Evolutionary conservation across 331 rosid genomes (phyloP).

Genomic region (Phaseolus coccineus): DNA sequence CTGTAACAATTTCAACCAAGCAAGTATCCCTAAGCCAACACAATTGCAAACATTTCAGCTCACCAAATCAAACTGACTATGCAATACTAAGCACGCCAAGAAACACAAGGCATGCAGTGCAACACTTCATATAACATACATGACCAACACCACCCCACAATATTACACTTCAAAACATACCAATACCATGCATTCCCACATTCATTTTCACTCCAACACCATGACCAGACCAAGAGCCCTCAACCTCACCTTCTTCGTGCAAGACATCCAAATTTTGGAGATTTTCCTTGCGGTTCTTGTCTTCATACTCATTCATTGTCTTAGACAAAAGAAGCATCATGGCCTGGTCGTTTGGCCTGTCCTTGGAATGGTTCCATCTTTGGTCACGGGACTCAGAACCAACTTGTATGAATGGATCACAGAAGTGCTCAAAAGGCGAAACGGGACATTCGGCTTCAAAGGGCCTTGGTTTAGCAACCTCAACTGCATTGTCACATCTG

Average conservation of each 20-base stretch:
- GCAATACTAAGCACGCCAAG: constrained; percentile 48
- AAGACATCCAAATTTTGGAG: constrained; percentile 64
- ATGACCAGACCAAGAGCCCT: constrained; percentile 47
- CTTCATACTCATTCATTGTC: constrained; percentile 66
- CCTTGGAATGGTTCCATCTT: constrained; percentile 88
- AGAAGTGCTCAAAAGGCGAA: constrained; percentile 50
- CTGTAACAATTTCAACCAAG: constrained; percentile 6
- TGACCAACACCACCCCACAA: constrained; percentile 38
- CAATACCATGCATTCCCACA: constrained; percentile 32
- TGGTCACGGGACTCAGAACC: constrained; percentile 49
- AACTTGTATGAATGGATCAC: constrained; percentile 80
- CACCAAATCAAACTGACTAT: constrained; percentile 61
- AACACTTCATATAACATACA: constrained; percentile 43
- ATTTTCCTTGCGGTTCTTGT: constrained; percentile 61
- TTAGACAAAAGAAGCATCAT: constrained; percentile 64
- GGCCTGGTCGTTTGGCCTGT: constrained; percentile 82
- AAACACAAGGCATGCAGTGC: constrained; percentile 24
- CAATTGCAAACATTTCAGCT: constrained; percentile 57
- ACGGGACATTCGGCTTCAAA: constrained; percentile 70
- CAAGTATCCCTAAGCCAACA: background rate
- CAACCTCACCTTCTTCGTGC: constrained; percentile 37
- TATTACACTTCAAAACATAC: constrained; percentile 30
- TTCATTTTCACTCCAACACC: constrained; percentile 52
- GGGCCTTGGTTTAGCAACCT: constrained; percentile 80
- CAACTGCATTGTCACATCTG: constrained; percentile 71